Conservation (phyloP, 116 monocot species). For the Phalaenopsis hybrid region DNA sequence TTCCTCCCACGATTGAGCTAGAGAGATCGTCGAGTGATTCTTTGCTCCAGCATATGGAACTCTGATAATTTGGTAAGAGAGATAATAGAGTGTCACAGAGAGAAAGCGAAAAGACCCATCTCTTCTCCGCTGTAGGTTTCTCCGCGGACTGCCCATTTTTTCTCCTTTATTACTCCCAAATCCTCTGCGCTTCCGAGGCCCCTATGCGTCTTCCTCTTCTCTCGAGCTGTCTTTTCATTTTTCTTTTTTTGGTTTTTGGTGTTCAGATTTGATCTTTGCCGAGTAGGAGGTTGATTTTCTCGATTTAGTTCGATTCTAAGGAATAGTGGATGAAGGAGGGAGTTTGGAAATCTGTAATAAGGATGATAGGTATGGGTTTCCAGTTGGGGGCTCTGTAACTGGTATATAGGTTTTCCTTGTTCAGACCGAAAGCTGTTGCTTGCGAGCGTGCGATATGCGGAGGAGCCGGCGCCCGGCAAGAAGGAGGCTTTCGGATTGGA, state of each 20-base stretch:
- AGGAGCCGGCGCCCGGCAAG: constrained; percentile 69
- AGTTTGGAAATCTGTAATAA: not conserved
- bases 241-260: not conserved
- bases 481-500: constrained; percentile 57
- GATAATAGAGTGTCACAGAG: not conserved
- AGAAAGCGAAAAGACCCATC: not conserved
- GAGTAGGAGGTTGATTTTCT: not conserved
- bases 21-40: not conserved
- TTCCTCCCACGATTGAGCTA: no score
- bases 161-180: not conserved
- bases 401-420: not conserved
- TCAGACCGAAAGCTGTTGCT: not conserved
- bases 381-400: not conserved
- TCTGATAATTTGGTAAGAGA: not conserved
- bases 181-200: not conserved
- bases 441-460: constrained; percentile 31
- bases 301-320: not conserved
- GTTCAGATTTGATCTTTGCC: not conserved
- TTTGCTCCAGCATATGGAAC: not conserved
- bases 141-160: not conserved
- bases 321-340: not conserved
- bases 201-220: not conserved
- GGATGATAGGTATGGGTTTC: constrained; percentile 2
- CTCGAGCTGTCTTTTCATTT: not conserved
- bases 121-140: not conserved